Percentiles rank a stretch among this genome's conserved stretches.
Conservation (phyloP, 2,329 filamentous ascomycete species). For the Fusarium sp. region DNA sequence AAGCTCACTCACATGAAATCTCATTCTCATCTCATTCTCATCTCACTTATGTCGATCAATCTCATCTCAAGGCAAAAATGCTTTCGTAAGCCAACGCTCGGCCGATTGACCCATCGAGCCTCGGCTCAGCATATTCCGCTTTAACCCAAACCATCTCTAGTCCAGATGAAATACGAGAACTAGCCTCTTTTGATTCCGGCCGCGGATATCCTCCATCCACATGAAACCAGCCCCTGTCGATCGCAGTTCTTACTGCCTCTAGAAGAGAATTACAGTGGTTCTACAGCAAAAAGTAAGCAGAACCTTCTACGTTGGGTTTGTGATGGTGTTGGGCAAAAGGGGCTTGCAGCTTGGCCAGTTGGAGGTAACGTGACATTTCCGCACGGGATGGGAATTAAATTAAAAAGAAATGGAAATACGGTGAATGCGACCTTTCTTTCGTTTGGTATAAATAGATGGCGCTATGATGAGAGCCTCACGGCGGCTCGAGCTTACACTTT, state of each 20-base stretch:
- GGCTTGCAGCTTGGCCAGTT: slow-evolving; percentile 1
- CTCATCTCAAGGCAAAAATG: background rate
- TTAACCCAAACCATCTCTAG: background rate
- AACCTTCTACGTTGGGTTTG: slow-evolving; percentile 1
- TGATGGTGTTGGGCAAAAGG: slow-evolving; percentile 4
- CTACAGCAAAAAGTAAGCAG: background rate
- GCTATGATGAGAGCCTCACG: background rate
- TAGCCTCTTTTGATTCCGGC: slow-evolving; percentile 1
- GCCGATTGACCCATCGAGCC: slow-evolving; percentile 13
- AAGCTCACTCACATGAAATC: too few relatives aligned
- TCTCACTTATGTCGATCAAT: background rate
- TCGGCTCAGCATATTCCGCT: slow-evolving; percentile 7
- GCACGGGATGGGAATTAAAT: background rate
- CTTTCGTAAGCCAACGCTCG: background rate
- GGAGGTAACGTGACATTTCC: slow-evolving; percentile 18
- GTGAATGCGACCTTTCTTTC: background rate
- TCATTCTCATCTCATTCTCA: background rate
- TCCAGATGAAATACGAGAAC: slow-evolving; percentile 11
- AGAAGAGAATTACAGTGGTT: background rate
- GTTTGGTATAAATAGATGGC: background rate
- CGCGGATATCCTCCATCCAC: slow-evolving; percentile 4
- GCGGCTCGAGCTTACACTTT: background rate
- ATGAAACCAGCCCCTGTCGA: slow-evolving; percentile 32
- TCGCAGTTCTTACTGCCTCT: slow-evolving; percentile 12
- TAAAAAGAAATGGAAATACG: slow-evolving; percentile 7